Base-by-base conservation (phyloP, 2,329 filamentous ascomycete species). In the Lachnellula subtilissima region DNA sequence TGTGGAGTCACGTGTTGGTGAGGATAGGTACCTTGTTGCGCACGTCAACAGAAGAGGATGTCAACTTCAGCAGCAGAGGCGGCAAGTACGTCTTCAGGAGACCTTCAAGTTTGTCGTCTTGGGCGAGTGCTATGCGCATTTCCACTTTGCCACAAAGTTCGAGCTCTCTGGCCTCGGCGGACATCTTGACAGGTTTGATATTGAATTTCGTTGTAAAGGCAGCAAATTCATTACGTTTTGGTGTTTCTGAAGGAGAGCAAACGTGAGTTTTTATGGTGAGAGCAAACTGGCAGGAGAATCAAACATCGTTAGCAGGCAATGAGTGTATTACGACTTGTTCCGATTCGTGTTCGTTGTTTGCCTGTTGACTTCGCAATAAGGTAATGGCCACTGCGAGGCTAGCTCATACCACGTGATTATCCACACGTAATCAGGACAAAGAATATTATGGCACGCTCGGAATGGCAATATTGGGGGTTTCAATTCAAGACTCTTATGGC, bases 61-160 rank as follows among this genome's bases (percentile, higher is more conserved):
- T 85, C 35, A 95, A 84, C 70, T 97, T 97, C 56, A 97, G 78
- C 2, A 99, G 80, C 11, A 97, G 75, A 0, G 93, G 88, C 3
- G 88, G 77, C 25, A 99, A 78, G 68, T 93, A 97, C 43, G 82
- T 85, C 66, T 88, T 84, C 17, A 99, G 78, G 15, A 94, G 77
- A 23, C 84, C 75, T 70, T 93, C 84, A 1, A 99, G 82, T 74
- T 93, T 95, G 60, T 84, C 79, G 70, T 97, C 93, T 51, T 91
- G 86, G 64, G 92, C 88, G 52, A 93, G 83, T 28, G 84, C 87
- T 15, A 84, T 70, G 14, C 66, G 70, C 66, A 97, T 94, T 61
- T 86, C 91, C 47, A 96, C 87, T 69, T 89, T 93, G 67, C 89
- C 88, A 52, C 96, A 83, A 59, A 97, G 82, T 62, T 85, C 83